A percentile compares a stretch with the other conserved stretches of the same genome.
phyloP scores from a whole-genome alignment of 805 yeast species.

The Hanseniaspora valbyensis region DNA sequence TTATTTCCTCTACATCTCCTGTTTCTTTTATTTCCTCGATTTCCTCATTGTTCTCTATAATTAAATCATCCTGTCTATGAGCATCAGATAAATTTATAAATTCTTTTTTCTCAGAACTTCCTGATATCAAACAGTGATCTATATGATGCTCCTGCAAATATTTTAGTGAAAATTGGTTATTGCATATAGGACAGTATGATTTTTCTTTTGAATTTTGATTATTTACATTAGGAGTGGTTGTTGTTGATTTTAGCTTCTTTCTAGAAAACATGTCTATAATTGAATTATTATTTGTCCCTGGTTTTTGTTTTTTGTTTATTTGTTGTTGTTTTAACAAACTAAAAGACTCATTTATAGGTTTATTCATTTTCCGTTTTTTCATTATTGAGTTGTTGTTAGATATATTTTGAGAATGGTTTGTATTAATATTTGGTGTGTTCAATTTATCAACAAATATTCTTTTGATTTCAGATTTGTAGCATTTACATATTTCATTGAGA shows the following conservation, averaged over 20 bases:
- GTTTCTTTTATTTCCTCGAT: too few species aligned
- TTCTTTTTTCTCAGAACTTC: slow-evolving; percentile 5
- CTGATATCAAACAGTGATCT: slow-evolving; percentile 41
- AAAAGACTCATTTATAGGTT: slow-evolving; percentile 9
- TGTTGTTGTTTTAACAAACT: slow-evolving; percentile 12
- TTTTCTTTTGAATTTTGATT: slow-evolving; percentile 17
- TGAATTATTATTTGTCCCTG: slow-evolving; percentile 12
- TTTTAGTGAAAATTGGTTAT: slow-evolving; percentile 40
- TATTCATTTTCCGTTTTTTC: background rate
- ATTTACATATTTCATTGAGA: slow-evolving; percentile 57
- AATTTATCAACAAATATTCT: slow-evolving; percentile 31
- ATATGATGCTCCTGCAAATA: slow-evolving; percentile 50
- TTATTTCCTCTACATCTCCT: too few species aligned
- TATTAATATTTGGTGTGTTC: slow-evolving; percentile 15
- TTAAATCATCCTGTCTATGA: background rate
- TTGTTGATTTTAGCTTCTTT: background rate
- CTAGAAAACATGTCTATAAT: slow-evolving; percentile 17
- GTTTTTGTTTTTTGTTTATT: slow-evolving; percentile 10
- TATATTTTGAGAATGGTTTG: background rate
- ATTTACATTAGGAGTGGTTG: slow-evolving; percentile 9
- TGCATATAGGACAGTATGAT: slow-evolving; percentile 55
- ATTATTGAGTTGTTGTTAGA: background rate
- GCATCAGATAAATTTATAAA: slow-evolving; percentile 1
- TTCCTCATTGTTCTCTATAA: background rate
- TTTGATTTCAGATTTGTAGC: slow-evolving; percentile 37